Conservation (phyloP, 1,284 basidiomycete genomes). For the Fomitopsis betulina region DNA sequence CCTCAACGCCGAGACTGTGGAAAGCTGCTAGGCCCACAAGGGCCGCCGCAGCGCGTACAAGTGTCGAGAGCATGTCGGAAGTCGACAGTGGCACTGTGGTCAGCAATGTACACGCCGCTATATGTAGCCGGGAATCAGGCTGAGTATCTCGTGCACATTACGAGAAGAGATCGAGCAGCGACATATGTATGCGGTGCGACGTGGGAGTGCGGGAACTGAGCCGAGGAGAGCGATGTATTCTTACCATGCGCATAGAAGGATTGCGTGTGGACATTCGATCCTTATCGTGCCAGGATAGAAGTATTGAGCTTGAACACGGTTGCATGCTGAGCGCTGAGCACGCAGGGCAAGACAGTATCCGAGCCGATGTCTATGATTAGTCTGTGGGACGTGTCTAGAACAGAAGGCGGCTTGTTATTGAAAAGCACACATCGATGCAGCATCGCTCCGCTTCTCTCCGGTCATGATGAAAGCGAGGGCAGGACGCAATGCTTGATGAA, state of each 20-base stretch:
- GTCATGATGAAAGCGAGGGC: conserved; percentile 22
- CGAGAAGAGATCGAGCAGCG: not conserved
- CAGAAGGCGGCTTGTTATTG: not conserved
- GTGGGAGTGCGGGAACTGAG: not conserved
- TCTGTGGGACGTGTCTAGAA: not conserved
- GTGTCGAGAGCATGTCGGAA: conserved; percentile 1
- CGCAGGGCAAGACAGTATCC: too few relatives aligned
- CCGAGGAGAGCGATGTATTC: not conserved
- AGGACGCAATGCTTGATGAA: conserved; percentile 69
- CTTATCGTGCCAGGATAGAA: too few relatives aligned
- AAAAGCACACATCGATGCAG: not conserved
- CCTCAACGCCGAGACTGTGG: conserved; percentile 3
- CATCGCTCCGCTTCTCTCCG: not conserved
- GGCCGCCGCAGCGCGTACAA: not conserved
- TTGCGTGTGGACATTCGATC: too few relatives aligned
- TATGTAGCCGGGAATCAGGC: not conserved
- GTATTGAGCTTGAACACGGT: too few relatives aligned
- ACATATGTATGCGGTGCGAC: not conserved
- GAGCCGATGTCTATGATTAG: not conserved
- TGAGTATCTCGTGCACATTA: not conserved
- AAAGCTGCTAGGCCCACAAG: not conserved
- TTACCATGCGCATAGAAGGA: too few relatives aligned
- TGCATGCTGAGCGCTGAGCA: too few relatives aligned
- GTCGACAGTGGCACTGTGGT: not conserved
- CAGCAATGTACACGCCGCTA: not conserved